Evolutionary conservation across 2,329 filamentous ascomycete species (phyloP).

Genomic region (Paracorniculantispora psalliotae): DNA sequence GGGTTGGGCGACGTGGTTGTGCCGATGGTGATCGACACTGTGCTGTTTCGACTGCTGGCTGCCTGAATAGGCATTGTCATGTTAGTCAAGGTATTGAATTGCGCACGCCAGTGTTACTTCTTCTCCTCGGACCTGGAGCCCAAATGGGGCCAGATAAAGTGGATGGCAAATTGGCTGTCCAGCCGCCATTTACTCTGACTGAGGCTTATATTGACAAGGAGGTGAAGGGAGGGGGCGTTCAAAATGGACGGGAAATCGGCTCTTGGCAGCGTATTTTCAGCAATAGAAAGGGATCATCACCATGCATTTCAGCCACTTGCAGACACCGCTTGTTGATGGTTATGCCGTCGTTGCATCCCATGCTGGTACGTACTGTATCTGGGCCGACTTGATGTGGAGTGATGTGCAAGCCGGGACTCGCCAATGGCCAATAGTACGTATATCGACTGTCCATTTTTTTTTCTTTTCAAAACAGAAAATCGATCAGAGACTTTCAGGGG

Average conservation of each 20-base stretch:
- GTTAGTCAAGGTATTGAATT: too few relatives aligned
- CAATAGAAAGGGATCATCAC: neutral
- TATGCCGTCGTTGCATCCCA: neutral
- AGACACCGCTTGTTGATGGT: conserved; percentile 11
- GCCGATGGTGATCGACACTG: too few relatives aligned
- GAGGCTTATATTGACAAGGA: neutral
- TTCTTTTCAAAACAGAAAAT: neutral
- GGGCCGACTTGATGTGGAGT: neutral
- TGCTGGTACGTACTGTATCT: too few relatives aligned
- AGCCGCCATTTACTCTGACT: neutral
- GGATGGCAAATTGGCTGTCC: neutral
- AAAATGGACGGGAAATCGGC: neutral
- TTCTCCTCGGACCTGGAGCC: neutral
- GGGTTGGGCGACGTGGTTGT: too few relatives aligned
- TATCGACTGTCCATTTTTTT: neutral
- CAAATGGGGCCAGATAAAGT: neutral
- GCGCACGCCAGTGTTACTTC: neutral
- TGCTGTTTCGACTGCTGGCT: too few relatives aligned
- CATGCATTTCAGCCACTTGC: neutral
- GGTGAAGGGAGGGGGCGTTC: neutral
- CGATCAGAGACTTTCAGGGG: too few relatives aligned
- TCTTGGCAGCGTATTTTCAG: neutral
- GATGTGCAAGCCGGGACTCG: neutral
- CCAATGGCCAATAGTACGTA: neutral
- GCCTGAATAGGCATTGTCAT: too few relatives aligned